Conservation (phyloP, 345 rosid genomes). For the Populus deltoides region DNA sequence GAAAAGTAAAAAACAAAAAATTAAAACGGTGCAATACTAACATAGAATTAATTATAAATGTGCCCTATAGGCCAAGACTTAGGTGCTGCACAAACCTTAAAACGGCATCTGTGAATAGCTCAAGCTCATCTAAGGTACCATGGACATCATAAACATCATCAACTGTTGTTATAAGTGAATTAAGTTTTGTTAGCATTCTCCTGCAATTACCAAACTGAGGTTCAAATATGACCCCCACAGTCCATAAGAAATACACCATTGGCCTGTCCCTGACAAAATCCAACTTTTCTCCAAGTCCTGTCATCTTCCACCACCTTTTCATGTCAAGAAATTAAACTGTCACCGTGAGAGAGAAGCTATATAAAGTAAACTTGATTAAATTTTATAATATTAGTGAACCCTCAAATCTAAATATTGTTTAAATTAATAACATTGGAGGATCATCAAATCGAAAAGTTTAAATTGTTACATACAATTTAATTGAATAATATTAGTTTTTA, state of each 20-base stretch:
- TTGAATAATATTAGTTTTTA: no score
- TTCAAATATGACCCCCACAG: not conserved
- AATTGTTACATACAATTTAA: no score
- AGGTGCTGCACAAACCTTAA: not conserved
- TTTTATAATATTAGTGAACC: not conserved
- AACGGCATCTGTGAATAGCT: no score
- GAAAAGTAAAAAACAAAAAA: not conserved
- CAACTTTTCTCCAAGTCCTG: constrained; percentile 5
- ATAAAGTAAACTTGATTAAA: not conserved
- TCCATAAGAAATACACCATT: constrained; percentile 1
- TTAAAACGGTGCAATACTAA: no score
- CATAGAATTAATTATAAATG: no score
- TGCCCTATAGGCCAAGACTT: no score
- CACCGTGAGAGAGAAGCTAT: not conserved
- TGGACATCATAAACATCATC: no score
- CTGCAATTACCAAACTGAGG: constrained; percentile 6
- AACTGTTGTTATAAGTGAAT: no score
- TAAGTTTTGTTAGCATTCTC: not conserved
- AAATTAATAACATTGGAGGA: no score
- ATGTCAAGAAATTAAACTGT: not conserved
- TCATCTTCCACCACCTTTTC: not conserved
- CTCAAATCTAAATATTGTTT: no score
- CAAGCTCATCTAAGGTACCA: no score
- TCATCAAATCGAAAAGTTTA: no score
- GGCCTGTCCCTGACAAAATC: constrained; percentile 6